Evolutionary conservation across 176 grass and related monocot genomes (phyloP), one percentile per base, ranked within the genome.

Genomic region (bread wheat (Triticum aestivum)): DNA sequence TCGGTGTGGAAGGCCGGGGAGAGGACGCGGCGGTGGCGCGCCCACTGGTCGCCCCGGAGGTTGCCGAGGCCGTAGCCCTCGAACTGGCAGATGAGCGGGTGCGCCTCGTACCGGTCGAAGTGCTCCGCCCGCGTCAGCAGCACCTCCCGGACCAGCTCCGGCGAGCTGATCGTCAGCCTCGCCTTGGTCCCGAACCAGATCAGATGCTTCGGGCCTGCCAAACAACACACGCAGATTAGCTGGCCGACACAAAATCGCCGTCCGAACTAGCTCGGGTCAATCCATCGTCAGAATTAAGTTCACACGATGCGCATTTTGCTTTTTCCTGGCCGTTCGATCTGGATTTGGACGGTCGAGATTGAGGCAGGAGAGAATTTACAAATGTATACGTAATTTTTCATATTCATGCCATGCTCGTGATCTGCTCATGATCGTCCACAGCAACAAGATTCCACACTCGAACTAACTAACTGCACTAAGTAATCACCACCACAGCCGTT

Each of bases 101-200:
- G 96, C 11, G 93, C 92, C 84, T 94, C 91, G 88, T 98, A 98
- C 24, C 91, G 90, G 86, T 98, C 96, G 86, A 98, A 96, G 42
- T 88, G 78, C 47, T 98, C 88, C 24, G 96, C 84, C 2, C 90
- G 90, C 29, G 96, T 89, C 61, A 96, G 78, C 45, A 98, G 70
- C 44, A 98, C 86, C 87, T 98, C 96, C 11, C 96, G 77, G 86
- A 98, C 92, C 65, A 98, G 89, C 56, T 92, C 93, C 58, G 93
- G 96, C 70, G 92, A 45, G 62, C 91, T 91, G 67, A 98, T 88
- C 33, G 90, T 44, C 47, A 98, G 70, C 38, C 96, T 89, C 41
- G 93, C 73, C 69, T 89, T 95, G 0, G 86, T 91, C n/a, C 96
- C 96, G 27, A 98, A 98, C 91, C 93, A 98, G 2, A 98, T 88